A percentile compares a stretch with the other conserved stretches of the same genome.
These are phyloP conservation scores for Erysimum cheiranthoides DNA, from an alignment of 345 rosid species.

Conservation along the genomic window DNA sequence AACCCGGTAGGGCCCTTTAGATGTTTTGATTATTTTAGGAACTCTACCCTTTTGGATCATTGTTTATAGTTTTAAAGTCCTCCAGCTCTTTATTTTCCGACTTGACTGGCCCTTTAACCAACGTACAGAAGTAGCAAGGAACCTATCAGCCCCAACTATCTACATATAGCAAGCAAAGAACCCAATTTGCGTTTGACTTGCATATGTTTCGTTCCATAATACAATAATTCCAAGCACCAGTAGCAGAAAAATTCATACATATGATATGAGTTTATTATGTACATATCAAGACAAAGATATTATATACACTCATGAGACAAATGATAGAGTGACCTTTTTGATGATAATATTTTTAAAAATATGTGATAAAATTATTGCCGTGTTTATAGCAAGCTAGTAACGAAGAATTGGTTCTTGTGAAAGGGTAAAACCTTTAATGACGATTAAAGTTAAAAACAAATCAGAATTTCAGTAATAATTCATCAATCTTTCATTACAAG, in stretches of 20 bases:
- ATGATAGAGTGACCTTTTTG: no score
- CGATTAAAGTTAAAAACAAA: neutral
- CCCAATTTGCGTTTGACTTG: neutral
- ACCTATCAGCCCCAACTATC: neutral
- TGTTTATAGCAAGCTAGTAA: neutral
- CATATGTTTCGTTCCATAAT: neutral
- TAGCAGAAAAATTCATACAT: neutral
- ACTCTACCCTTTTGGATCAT: neutral
- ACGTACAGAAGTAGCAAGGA: neutral
- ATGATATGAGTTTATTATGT: no score
- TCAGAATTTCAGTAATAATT: constrained; percentile 11
- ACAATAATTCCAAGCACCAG: neutral
- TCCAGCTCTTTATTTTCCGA: neutral
- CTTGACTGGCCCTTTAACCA: neutral
- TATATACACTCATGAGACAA: no score
- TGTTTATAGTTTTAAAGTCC: neutral
- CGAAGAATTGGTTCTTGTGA: neutral
- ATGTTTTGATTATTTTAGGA: neutral
- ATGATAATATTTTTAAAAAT: no score
- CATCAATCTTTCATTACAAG: constrained; percentile 36
- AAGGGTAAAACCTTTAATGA: neutral
- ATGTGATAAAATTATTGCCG: neutral
- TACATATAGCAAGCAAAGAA: neutral
- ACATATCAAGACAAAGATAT: no score
- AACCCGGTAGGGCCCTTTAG: constrained; percentile 48